phyloP scores from a whole-genome alignment of 768 basidiomycete genomes.

The Russula olivacea region DNA sequence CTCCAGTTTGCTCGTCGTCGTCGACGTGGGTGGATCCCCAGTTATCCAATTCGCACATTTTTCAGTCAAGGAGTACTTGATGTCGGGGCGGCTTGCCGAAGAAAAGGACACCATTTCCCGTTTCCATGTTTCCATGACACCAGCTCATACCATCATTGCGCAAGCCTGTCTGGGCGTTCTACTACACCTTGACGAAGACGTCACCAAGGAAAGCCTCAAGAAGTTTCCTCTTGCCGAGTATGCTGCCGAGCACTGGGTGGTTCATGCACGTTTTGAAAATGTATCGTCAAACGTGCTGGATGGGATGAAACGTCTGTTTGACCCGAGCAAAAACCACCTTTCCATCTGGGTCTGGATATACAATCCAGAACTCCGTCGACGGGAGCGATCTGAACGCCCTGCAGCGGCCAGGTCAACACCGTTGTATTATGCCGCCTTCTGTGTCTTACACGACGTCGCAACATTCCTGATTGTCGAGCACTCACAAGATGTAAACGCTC shows the following conservation, averaged over 20 bases:
- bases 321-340: neutral
- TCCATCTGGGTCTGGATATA: slow-evolving; percentile 8
- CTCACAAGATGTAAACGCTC: neutral
- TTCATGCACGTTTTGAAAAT: neutral
- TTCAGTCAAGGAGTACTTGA: slow-evolving; percentile 14
- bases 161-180: neutral
- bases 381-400: neutral
- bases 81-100: neutral
- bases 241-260: slow-evolving; percentile 5
- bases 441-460: neutral
- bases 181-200: neutral
- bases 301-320: neutral
- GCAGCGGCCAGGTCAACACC: neutral
- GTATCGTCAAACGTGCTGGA: neutral
- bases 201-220: neutral
- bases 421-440: neutral
- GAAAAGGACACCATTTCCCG: neutral
- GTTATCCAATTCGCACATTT: slow-evolving; percentile 10
- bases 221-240: neutral
- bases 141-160: neutral
- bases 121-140: neutral
- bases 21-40: neutral
- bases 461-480: neutral
- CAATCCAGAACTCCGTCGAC: neutral
- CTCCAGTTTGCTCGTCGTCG: neutral